phyloP scores from a whole-genome alignment of 495 filamentous ascomycete genomes.

The Penicillium bovifimosum region DNA sequence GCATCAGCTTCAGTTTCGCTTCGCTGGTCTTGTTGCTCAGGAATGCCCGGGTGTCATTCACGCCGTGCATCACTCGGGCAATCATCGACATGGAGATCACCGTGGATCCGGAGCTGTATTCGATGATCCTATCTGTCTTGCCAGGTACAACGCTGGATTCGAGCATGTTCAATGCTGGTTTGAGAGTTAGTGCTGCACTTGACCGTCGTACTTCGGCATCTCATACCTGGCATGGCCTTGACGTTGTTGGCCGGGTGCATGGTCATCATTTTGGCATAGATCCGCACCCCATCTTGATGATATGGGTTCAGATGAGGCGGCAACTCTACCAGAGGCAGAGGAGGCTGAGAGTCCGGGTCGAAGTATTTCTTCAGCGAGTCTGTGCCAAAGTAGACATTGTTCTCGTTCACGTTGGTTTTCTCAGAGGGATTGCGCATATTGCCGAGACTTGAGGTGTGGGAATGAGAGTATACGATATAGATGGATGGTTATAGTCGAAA shows the following conservation, averaged over 20 bases:
- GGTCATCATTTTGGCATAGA: slow-evolving; percentile 62
- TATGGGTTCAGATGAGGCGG: slow-evolving; percentile 53
- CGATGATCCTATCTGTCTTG: slow-evolving; percentile 48
- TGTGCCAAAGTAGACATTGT: slow-evolving; percentile 52
- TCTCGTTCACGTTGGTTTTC: slow-evolving; percentile 31
- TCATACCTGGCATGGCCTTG: slow-evolving; percentile 55
- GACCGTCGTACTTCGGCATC: not conserved
- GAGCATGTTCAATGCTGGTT: slow-evolving; percentile 51
- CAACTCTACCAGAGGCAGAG: slow-evolving; percentile 55
- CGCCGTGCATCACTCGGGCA: slow-evolving; percentile 47
- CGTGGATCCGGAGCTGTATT: slow-evolving; percentile 59
- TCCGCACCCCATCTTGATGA: slow-evolving; percentile 51
- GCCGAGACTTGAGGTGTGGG: not conserved
- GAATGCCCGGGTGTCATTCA: slow-evolving; percentile 50
- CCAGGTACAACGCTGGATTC: slow-evolving; percentile 37
- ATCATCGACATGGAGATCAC: slow-evolving; percentile 56
- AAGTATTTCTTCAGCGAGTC: slow-evolving; percentile 52
- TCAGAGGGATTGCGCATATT: slow-evolving; percentile 1
- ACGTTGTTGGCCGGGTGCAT: slow-evolving; percentile 59
- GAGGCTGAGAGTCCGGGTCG: slow-evolving; percentile 51
- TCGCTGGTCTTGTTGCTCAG: slow-evolving; percentile 56
- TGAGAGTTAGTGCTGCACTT: not conserved
- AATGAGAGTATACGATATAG: not conserved
- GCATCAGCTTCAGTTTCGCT: slow-evolving; percentile 49
- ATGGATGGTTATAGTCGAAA: not conserved